Evolutionary conservation across 164 flowering plant genomes (phyloP).

Genomic region (Saururus chinensis): DNA sequence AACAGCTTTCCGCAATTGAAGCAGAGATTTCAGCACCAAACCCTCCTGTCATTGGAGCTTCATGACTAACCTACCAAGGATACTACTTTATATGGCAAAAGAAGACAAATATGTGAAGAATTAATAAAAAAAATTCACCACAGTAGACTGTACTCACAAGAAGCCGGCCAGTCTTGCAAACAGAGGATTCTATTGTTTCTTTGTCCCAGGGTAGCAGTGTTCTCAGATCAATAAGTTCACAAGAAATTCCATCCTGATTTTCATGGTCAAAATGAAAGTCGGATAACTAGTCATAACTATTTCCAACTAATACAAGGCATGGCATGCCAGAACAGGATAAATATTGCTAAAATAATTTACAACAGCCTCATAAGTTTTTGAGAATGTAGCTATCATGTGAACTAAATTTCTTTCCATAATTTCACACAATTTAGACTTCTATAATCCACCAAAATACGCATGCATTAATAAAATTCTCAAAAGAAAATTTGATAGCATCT

Average conservation of each 20-base stretch:
- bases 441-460: neutral
- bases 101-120: neutral
- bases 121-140: neutral
- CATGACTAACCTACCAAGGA: slow-evolving; percentile 75
- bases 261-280: slow-evolving; percentile 1
- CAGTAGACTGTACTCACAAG: slow-evolving; percentile 45
- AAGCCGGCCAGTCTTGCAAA: slow-evolving; percentile 84
- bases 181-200: slow-evolving; percentile 91
- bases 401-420: too few species aligned
- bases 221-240: slow-evolving; percentile 83
- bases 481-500: too few species aligned
- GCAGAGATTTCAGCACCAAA: slow-evolving; percentile 98
- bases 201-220: slow-evolving; percentile 96
- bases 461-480: too few species aligned
- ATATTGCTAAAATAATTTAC: too few species aligned
- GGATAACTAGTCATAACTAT: neutral
- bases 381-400: neutral
- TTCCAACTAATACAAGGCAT: neutral
- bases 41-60: slow-evolving; percentile 96
- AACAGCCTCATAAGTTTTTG: too few species aligned
- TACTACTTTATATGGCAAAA: neutral
- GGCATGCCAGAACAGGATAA: neutral
- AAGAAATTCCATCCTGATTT: slow-evolving; percentile 86
- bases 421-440: neutral
- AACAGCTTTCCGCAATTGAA: slow-evolving; percentile 84